Base-by-base conservation (phyloP, 23 red algal genomes). In the Gracilariopsis chorda region DNA sequence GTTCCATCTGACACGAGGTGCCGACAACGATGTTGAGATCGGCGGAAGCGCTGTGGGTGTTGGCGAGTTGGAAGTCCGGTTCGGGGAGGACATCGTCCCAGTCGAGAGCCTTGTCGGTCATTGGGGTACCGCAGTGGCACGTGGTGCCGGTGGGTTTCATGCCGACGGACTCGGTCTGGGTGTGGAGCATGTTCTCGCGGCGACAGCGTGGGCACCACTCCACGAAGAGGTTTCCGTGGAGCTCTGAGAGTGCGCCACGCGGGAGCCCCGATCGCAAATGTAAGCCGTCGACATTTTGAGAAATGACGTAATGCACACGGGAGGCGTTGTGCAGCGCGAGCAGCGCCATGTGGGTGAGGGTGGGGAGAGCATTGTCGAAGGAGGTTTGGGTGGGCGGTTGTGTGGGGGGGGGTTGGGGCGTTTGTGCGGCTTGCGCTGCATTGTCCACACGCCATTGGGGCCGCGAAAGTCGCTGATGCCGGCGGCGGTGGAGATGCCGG, bases 251-350 rank as follows among this genome's bases (percentile, higher is more conserved):
- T 4, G 62, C 83, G 8, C 52, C 7, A 16, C 91, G 90, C 6
- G 80, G 88, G 29, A 98, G 51, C 11, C 92, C 96, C 46, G 88
- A 89, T 30, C 94, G 90, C 51, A 82, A 51, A 69, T 98, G 96
- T 46, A 98, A 76, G 35, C 88, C 90, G 76, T 98, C 96, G 5
- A 98, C 93, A 67, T 98, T 98, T 44, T 98, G 96, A 1, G 93
- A 93, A 45, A 98, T 84, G 33, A 98, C 77, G 48, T 82, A 88
- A 8, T 78, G 90, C 37, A 95, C 85, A 35, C 75, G 48, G 10
- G 83, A 86, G 12, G 35, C 28, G 27, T 19, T 57, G 11, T 91
- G 62, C 3, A 98, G 82, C 10, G 47, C 72, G 9, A 79, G 44
- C 10, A 98, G 67, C 7, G 77, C 96, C 79, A 95, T 63, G 81